phyloP scores from a whole-genome alignment of 2,329 filamentous ascomycete species.

The Fusarium irregulare region DNA sequence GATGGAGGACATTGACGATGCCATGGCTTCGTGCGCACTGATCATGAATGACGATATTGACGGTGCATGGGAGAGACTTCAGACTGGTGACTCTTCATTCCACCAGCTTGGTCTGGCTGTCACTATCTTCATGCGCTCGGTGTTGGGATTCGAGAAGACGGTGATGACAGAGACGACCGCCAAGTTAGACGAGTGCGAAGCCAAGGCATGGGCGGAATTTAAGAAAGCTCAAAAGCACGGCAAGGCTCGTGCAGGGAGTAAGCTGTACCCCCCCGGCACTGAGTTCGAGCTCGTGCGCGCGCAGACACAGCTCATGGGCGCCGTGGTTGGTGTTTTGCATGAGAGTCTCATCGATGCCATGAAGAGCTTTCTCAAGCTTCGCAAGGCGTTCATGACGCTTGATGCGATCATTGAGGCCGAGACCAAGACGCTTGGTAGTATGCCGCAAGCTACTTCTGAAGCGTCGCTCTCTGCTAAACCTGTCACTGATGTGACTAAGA shows the following conservation, averaged over 20 bases:
- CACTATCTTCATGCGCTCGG: conserved; percentile 84
- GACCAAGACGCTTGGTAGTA: conserved; percentile 57
- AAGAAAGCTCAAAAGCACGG: conserved; percentile 77
- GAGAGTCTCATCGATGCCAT: conserved; percentile 93
- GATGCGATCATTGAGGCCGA: conserved; percentile 83
- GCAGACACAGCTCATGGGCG: conserved; percentile 88
- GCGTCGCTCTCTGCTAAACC: conserved; percentile 15
- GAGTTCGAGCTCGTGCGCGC: conserved; percentile 89
- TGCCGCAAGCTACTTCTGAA: conserved; percentile 9
- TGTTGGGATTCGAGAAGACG: conserved; percentile 91
- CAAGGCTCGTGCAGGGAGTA: conserved; percentile 49
- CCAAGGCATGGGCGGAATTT: conserved; percentile 78
- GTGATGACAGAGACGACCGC: conserved; percentile 85
- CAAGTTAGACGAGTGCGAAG: conserved; percentile 80
- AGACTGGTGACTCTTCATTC: conserved; percentile 82
- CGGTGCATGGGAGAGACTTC: conserved; percentile 78
- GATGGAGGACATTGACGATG: conserved; percentile 67
- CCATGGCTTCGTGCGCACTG: conserved; percentile 72
- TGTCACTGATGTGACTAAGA: conserved; percentile 44
- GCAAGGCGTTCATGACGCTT: conserved; percentile 87
- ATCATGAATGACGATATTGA: conserved; percentile 94
- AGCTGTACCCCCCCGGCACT: conserved; percentile 82
- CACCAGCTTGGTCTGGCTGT: conserved; percentile 86
- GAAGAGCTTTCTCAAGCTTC: conserved; percentile 90
- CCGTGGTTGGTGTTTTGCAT: conserved; percentile 88